These are phyloP conservation scores for Raddia guianensis DNA, from an alignment of 176 grass and related monocot species.

Conservation along the genomic window DNA sequence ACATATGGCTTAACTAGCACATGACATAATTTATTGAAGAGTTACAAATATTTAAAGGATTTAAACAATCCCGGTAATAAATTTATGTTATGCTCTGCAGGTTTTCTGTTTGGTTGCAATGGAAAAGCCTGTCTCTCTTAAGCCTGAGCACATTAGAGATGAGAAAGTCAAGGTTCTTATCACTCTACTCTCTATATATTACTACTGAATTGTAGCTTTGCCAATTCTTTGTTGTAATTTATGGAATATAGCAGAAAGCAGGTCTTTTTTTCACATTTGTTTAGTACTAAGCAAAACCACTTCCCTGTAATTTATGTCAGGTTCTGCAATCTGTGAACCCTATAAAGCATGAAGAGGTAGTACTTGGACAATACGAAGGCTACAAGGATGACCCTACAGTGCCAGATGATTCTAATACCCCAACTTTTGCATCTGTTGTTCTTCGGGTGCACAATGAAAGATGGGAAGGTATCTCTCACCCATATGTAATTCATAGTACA, in stretches of 20 bases:
- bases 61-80: constrained; percentile 29
- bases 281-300: constrained; percentile 32
- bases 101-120: constrained; percentile 99
- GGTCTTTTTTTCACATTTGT: constrained; percentile 15
- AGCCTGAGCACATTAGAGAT: constrained; percentile 99
- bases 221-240: constrained; percentile 32
- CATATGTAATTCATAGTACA: constrained; percentile 7
- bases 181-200: constrained; percentile 25
- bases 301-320: constrained; percentile 45
- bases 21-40: constrained; percentile 27
- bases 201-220: constrained; percentile 15
- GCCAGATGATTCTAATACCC: constrained; percentile 92
- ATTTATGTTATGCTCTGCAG: constrained; percentile 45
- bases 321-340: constrained; percentile 95
- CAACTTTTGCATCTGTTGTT: constrained; percentile 94
- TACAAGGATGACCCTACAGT: constrained; percentile 98
- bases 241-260: constrained; percentile 19
- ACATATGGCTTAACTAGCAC: constrained; percentile 23
- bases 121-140: constrained; percentile 98
- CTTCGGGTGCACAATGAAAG: constrained; percentile 93
- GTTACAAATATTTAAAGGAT: not conserved
- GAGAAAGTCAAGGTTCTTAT: constrained; percentile 99
- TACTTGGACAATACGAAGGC: constrained; percentile 96
- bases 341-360: constrained; percentile 86
- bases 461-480: constrained; percentile 83